Conservation (phyloP, 2,329 filamentous ascomycete species). For the Colletotrichum echinochloae region DNA sequence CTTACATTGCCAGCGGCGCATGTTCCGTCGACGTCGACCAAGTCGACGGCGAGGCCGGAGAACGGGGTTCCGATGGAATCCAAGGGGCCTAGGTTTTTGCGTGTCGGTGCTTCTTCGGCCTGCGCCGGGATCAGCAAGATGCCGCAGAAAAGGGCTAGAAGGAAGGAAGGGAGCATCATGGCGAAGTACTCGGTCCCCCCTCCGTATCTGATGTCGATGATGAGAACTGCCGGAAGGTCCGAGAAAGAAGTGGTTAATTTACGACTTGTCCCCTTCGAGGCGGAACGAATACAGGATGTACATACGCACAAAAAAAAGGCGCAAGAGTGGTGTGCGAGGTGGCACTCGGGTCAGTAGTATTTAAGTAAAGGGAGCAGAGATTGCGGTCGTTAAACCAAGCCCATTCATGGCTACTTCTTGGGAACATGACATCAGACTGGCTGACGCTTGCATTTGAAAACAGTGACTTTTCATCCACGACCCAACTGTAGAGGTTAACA, state of each 20-base stretch:
- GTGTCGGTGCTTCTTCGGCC: neutral
- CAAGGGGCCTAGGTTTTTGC: neutral
- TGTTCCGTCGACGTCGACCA: neutral
- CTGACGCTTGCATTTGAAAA: neutral
- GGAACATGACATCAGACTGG: neutral
- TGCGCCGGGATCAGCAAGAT: neutral
- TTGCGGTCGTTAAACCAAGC: neutral
- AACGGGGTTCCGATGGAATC: too few relatives aligned
- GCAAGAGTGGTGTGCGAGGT: too few relatives aligned
- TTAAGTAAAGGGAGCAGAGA: neutral
- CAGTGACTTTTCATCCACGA: neutral
- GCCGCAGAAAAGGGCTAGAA: neutral
- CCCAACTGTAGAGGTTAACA: neutral
- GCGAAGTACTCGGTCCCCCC: neutral
- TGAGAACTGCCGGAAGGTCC: too few relatives aligned
- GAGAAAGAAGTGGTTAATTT: neutral
- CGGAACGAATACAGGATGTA: neutral
- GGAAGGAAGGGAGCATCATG: neutral
- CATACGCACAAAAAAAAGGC: neutral
- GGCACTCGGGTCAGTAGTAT: neutral
- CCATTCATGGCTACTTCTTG: too few relatives aligned
- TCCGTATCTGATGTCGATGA: neutral
- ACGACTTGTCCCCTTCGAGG: neutral
- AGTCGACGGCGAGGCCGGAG: slow-evolving; percentile 1
- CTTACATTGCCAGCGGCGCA: neutral